Percentiles rank a stretch among this genome's conserved stretches.
Conservation (phyloP, 1,139 yeast genomes). For the Debaryomyces fabryi region DNA sequence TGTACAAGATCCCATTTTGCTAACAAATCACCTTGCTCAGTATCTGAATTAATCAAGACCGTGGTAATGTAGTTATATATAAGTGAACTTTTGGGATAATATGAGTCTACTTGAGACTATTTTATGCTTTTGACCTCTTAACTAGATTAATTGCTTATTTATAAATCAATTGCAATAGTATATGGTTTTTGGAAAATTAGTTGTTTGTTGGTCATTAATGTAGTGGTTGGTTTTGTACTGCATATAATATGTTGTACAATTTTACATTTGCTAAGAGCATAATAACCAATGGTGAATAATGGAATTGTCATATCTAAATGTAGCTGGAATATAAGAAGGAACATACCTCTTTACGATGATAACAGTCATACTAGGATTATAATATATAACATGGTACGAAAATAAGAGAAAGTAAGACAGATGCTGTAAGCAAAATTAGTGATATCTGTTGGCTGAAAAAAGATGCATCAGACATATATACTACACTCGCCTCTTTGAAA, state of each 20-base stretch:
- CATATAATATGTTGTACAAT: background rate
- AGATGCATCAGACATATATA: background rate
- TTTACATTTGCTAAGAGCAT: conserved; percentile 1
- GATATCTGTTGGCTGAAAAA: background rate
- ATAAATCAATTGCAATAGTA: background rate
- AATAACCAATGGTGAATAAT: background rate
- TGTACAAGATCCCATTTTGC: conserved; percentile 31
- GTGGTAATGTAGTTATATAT: conserved; percentile 14
- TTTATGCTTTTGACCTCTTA: conserved; percentile 3
- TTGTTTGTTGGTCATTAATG: conserved; percentile 2
- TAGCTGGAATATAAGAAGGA: background rate
- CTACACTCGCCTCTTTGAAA: background rate
- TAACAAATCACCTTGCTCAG: conserved; percentile 2
- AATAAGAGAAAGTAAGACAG: background rate
- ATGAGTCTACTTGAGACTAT: background rate
- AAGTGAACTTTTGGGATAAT: background rate
- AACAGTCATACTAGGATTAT: background rate
- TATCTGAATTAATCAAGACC: conserved; percentile 14
- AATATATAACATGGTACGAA: background rate
- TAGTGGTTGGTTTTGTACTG: background rate
- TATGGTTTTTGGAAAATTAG: background rate
- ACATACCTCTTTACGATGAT: background rate
- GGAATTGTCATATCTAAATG: background rate
- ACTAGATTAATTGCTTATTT: conserved; percentile 4
- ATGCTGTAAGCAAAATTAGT: background rate